Evolutionary conservation across 2,329 filamentous ascomycete genomes (phyloP), one percentile per base, ranked within the genome.

Genomic region (Microcyclospora tardicrescens): DNA sequence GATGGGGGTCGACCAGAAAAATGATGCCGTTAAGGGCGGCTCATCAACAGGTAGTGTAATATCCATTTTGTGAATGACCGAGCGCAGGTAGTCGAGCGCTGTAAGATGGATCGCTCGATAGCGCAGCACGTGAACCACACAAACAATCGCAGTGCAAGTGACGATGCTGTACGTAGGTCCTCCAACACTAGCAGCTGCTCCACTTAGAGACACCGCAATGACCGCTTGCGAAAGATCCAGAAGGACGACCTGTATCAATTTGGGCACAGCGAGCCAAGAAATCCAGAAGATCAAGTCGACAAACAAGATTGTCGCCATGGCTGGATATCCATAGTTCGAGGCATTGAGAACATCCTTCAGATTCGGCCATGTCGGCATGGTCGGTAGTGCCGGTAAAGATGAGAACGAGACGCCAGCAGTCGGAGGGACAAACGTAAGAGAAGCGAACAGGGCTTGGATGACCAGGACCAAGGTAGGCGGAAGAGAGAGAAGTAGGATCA

Each of bases 401-500:
- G 82, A 81, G 16, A 57, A 42, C 32, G 57, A 59, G 43, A 84
- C 79, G 56, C 81, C 81, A 37, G 79, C 80, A 44, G 65, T 63
- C 13, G 85, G 83, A 34, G 86, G 84, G 46, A 94, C 85, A 58
- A 95, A 93, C 35, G 87, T 95, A 57, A 95, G 73, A 48, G 86
- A 80, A 50, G 89, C 86, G 64, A 95, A 96, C 49, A 94, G 74
- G 57, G 86, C 80, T 62, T 95, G 93, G 54, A 94, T 84, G 60
- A 85, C 71, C 47, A 86, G 89, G 54, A 95, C 73, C 42, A 89
- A 79, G 54, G 89, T 79, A 15, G 87, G 84, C 24, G 89, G 87
- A 9, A 95, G 77, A 59, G 93, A 87, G 63, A 95, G 82, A 50
- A 96, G 75, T 53, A 95, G 83, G 63, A 95, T 94, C 60, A 96